phyloP scores from a whole-genome alignment of 805 yeast genomes.

The Candida sakaeoensis region DNA sequence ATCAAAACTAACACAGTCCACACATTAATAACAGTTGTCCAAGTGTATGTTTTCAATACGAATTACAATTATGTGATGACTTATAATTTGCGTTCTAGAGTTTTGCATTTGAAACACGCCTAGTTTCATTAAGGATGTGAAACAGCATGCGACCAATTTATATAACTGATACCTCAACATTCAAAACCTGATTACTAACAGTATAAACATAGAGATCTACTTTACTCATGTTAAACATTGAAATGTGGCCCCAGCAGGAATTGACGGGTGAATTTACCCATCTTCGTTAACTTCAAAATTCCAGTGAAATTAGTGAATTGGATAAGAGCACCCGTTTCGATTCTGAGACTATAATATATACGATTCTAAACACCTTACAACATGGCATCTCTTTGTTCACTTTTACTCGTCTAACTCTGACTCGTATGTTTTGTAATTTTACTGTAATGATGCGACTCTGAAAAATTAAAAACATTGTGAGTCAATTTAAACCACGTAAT shows the following conservation, averaged over 20 bases:
- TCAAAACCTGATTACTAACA: background rate
- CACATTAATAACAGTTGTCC: no score
- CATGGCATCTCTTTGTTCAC: no score
- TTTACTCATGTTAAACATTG: background rate
- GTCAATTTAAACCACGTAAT: slow-evolving; percentile 1
- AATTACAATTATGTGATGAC: slow-evolving; percentile 30
- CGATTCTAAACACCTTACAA: no score
- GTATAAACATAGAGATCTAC: background rate
- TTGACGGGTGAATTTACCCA: background rate
- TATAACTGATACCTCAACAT: slow-evolving; percentile 3
- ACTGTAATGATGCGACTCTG: background rate
- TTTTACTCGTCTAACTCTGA: background rate
- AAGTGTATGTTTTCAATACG: background rate
- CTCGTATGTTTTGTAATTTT: no score
- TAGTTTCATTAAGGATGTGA: slow-evolving; percentile 37
- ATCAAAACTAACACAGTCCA: no score
- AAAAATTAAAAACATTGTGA: background rate
- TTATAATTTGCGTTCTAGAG: slow-evolving; percentile 49
- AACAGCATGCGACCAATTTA: slow-evolving; percentile 39
- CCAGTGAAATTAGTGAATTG: no score
- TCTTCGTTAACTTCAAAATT: background rate
- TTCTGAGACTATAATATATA: no score
- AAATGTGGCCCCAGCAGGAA: background rate
- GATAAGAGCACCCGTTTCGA: no score
- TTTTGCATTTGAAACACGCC: slow-evolving; percentile 39